Conservation (phyloP, 768 basidiomycete species). For the Aureoboletus auriporus region DNA sequence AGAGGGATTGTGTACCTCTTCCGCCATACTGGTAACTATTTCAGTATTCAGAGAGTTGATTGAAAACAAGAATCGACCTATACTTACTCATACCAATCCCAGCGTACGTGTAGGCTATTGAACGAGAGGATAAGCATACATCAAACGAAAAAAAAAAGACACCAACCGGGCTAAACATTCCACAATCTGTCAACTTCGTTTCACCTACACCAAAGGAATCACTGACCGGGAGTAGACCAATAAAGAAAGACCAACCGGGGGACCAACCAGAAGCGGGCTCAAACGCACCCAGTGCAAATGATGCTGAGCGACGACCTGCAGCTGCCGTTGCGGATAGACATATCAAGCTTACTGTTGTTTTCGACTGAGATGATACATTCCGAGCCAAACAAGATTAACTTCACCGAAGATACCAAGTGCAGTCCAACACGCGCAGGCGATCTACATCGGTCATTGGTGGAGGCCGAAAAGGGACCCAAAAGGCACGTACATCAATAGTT, state of each 20-base stretch:
- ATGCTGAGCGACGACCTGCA: conserved; percentile 47
- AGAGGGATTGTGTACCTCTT: conserved; percentile 60
- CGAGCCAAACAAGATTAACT: background rate
- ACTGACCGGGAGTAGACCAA: conserved; percentile 55
- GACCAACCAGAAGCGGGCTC: conserved; percentile 67
- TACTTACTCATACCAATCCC: conserved; percentile 59
- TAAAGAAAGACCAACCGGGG: conserved; percentile 66
- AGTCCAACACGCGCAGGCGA: conserved; percentile 61
- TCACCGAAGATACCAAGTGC: conserved; percentile 50
- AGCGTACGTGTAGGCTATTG: conserved; percentile 49
- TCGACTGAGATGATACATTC: conserved; percentile 8
- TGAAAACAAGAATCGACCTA: background rate
- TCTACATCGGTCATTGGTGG: conserved; percentile 31
- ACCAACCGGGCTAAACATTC: conserved; percentile 24
- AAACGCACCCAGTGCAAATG: conserved; percentile 56
- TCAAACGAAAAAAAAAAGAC: background rate
- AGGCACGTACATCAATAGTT: conserved; percentile 40
- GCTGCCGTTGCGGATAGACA: conserved; percentile 56
- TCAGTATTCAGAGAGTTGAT: conserved; percentile 1
- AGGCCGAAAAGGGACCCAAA: background rate
- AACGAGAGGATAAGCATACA: conserved; percentile 13
- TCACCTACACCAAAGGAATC: background rate
- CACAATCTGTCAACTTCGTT: background rate
- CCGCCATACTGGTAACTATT: conserved; percentile 60
- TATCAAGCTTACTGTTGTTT: conserved; percentile 48